phyloP scores from a whole-genome alignment of 352 stramenopile genomes.

The Globisporangium orthogonon region DNA sequence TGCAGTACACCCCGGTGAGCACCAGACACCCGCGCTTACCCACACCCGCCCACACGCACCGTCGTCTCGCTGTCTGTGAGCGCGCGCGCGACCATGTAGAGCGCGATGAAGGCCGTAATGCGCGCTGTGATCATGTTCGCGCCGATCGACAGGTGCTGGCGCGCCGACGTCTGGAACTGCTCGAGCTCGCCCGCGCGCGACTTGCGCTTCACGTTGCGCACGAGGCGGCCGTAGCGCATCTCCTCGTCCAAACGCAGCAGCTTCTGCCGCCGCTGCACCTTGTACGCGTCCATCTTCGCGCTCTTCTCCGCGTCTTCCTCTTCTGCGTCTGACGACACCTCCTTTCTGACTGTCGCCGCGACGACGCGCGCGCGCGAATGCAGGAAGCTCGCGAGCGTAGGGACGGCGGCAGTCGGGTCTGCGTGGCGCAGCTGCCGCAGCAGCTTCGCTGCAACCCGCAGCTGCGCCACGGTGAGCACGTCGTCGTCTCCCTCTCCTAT shows the following conservation, averaged over 20 bases:
- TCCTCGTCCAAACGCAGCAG: slow-evolving; percentile 77
- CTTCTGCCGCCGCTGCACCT: slow-evolving; percentile 48
- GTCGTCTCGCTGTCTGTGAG: slow-evolving; percentile 73
- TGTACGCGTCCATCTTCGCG: slow-evolving; percentile 15
- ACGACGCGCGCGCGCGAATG: slow-evolving; percentile 4
- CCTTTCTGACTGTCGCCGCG: background rate
- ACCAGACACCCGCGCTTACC: too few species aligned
- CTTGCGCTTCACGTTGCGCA: slow-evolving; percentile 60
- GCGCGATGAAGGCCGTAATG: slow-evolving; percentile 72
- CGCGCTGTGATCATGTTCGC: slow-evolving; percentile 82
- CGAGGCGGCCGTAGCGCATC: slow-evolving; percentile 66
- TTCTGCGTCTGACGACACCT: background rate
- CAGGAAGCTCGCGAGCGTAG: slow-evolving; percentile 9
- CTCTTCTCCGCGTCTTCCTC: slow-evolving; percentile 7
- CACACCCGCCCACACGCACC: slow-evolving; percentile 23
- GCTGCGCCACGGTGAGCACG: slow-evolving; percentile 5
- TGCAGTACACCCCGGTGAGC: slow-evolving; percentile 9
- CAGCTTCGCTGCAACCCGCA: slow-evolving; percentile 6
- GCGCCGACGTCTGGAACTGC: slow-evolving; percentile 53
- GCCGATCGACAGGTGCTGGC: slow-evolving; percentile 75
- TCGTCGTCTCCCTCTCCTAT: background rate
- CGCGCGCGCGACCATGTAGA: slow-evolving; percentile 65
- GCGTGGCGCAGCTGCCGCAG: slow-evolving; percentile 3
- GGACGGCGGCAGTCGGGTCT: background rate
- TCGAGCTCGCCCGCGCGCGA: slow-evolving; percentile 38